These are phyloP conservation scores for Clitopilus hobsonii DNA, from an alignment of 768 basidiomycete species.

Conservation along the genomic window DNA sequence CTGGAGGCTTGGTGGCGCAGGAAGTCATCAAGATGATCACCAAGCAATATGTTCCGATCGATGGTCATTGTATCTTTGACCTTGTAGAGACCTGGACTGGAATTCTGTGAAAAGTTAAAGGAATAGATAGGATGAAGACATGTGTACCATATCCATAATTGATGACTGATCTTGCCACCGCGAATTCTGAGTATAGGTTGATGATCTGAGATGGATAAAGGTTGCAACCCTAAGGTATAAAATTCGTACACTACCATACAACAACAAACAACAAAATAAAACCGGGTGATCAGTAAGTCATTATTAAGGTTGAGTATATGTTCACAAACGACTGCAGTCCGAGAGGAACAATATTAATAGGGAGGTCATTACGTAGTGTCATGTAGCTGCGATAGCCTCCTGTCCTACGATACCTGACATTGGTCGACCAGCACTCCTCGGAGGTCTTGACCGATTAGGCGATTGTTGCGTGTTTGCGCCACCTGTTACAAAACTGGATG, in stretches of 20 bases:
- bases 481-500: background rate
- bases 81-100: constrained; percentile 79
- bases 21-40: constrained; percentile 98
- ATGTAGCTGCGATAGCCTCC: background rate
- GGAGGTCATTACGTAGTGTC: background rate
- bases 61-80: constrained; percentile 82
- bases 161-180: background rate
- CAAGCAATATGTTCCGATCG: constrained; percentile 89
- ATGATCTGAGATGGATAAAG: background rate
- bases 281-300: background rate
- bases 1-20: constrained; percentile 93
- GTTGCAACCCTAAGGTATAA: background rate
- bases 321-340: background rate
- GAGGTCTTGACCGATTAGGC: background rate
- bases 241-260: background rate
- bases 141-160: background rate
- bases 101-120: constrained; percentile 24
- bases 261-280: background rate
- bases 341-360: too few relatives aligned
- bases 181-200: background rate
- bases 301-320: background rate
- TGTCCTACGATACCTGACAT: background rate
- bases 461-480: background rate
- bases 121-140: background rate
- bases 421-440: background rate